These are phyloP conservation scores for Geranium incanum DNA, from an alignment of 441 rosid species.

Conservation along the genomic window DNA sequence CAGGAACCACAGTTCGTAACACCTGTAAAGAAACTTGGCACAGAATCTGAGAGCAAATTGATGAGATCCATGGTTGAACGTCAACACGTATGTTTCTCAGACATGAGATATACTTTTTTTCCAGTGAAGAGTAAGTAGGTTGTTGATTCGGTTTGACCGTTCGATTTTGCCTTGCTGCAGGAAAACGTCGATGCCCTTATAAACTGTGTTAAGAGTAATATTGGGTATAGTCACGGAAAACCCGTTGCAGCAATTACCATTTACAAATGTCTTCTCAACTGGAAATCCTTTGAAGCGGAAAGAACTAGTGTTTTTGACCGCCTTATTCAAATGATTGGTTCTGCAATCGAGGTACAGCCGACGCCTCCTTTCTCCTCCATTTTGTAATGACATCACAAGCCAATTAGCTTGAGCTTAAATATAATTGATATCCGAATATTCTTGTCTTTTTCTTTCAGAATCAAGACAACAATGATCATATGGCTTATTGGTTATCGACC, in stretches of 20 bases:
- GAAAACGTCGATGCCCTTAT: conserved; percentile 61
- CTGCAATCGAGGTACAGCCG: conserved; percentile 65
- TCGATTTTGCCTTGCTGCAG: conserved; percentile 36
- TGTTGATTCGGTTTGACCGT: conserved; percentile 19
- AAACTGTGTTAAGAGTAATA: conserved; percentile 44
- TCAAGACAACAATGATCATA: conserved; percentile 53
- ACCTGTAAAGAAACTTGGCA: conserved; percentile 48
- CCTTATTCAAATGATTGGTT: conserved; percentile 74
- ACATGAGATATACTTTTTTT: neutral
- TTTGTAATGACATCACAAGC: neutral
- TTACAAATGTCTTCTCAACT: conserved; percentile 79
- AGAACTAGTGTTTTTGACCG: conserved; percentile 90
- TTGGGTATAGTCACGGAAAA: conserved; percentile 68
- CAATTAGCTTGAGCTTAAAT: neutral
- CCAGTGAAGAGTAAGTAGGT: conserved; percentile 6
- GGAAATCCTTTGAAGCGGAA: conserved; percentile 88
- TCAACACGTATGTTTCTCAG: conserved; percentile 64
- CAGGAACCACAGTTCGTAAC: conserved; percentile 64
- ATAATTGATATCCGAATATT: neutral
- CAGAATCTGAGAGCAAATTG: conserved; percentile 67
- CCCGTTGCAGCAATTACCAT: conserved; percentile 83
- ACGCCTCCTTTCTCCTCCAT: neutral
- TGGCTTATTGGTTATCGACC: conserved; percentile 90
- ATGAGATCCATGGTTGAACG: conserved; percentile 69
- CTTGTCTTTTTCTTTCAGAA: conserved; percentile 37